phyloP scores from a whole-genome alignment of 768 basidiomycete genomes.

The Mycena sanguinolenta region DNA sequence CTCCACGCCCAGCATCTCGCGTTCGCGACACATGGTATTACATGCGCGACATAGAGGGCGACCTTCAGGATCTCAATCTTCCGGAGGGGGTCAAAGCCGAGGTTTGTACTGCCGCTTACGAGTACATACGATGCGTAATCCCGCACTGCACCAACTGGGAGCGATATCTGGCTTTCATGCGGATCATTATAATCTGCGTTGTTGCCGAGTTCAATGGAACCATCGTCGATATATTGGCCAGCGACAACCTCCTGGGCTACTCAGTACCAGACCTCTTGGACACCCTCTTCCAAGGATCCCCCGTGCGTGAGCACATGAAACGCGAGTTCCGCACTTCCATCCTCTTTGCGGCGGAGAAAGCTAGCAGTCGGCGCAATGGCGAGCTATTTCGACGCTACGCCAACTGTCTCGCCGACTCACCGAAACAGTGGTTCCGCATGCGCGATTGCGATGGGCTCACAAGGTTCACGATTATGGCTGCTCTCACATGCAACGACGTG shows the following conservation, averaged over 20 bases:
- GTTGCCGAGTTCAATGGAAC: not conserved
- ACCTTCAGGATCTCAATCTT: not conserved
- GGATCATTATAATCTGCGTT: not conserved
- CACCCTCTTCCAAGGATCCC: not conserved
- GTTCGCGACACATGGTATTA: not conserved
- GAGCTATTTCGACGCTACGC: not conserved
- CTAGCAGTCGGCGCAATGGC: not conserved
- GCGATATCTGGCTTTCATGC: constrained; percentile 13
- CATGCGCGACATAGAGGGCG: not conserved
- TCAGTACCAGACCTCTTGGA: not conserved
- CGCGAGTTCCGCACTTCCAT: not conserved
- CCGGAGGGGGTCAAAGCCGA: constrained; percentile 6
- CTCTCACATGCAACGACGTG: not conserved
- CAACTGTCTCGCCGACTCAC: not conserved
- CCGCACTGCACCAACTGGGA: constrained; percentile 15
- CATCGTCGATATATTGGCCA: not conserved
- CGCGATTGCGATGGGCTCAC: constrained; percentile 7
- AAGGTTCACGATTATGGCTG: not conserved
- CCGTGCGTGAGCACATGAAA: not conserved
- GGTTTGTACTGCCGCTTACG: not conserved
- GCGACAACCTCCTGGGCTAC: constrained; percentile 8
- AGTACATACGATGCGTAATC: constrained; percentile 5
- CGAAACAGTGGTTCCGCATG: constrained; percentile 2
- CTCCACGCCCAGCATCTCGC: not conserved
- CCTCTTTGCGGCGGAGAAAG: not conserved